phyloP scores from a whole-genome alignment of 257 asterid species.

The Cruciata laevipes region DNA sequence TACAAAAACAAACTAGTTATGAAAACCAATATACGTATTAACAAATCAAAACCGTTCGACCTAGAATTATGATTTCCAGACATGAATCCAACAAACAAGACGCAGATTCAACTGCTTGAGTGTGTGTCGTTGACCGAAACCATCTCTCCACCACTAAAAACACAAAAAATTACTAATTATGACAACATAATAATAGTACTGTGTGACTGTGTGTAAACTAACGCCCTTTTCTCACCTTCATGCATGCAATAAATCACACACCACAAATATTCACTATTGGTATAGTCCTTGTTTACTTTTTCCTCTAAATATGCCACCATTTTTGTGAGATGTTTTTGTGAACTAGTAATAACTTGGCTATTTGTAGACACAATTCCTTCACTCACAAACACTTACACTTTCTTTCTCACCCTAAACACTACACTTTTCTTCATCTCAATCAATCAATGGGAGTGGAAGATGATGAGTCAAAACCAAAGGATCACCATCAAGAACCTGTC shows the following conservation, averaged over 20 bases:
- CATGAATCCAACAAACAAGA: neutral
- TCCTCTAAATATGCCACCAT: slow-evolving; percentile 22
- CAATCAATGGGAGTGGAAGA: slow-evolving; percentile 7
- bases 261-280: slow-evolving; percentile 21
- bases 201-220: neutral
- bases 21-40: too few relatives aligned
- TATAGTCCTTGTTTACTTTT: slow-evolving; percentile 12
- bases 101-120: neutral
- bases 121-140: slow-evolving; percentile 19
- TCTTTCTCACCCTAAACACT: neutral
- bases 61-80: neutral
- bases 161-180: neutral
- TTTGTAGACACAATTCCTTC: neutral
- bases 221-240: slow-evolving; percentile 8
- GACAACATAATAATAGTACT: neutral
- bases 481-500: slow-evolving; percentile 15
- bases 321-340: slow-evolving; percentile 9
- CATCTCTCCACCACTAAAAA: slow-evolving; percentile 29
- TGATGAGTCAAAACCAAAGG: neutral
- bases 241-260: slow-evolving; percentile 1
- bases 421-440: neutral
- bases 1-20: too few relatives aligned
- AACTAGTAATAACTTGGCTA: neutral
- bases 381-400: neutral
- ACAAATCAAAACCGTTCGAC: neutral